Conservation (phyloP, 2,329 filamentous ascomycete species). For the Didymella sp. region DNA sequence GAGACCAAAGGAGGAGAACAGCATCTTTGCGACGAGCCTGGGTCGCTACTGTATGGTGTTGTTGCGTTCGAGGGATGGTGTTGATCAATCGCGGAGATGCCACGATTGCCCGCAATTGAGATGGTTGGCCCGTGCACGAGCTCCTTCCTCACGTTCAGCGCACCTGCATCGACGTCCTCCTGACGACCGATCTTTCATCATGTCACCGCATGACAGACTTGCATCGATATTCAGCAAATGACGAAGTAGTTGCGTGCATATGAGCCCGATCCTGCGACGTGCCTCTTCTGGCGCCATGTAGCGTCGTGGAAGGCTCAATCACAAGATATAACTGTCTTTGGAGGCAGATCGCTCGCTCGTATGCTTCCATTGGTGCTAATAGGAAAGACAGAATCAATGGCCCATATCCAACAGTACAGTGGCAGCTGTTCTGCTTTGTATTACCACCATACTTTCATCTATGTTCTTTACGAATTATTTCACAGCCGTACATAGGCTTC, state of each 20-base stretch:
- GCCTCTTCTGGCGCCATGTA: background rate
- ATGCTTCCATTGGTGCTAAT: background rate
- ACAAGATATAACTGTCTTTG: background rate
- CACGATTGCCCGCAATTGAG: slow-evolving; percentile 38
- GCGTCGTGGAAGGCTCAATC: too few relatives aligned
- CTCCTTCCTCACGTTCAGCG: background rate
- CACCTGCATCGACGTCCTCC: background rate
- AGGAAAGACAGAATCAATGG: too few relatives aligned
- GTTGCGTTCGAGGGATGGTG: slow-evolving; percentile 15
- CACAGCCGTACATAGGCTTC: background rate
- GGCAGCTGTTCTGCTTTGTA: too few relatives aligned
- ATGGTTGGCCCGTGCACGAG: background rate
- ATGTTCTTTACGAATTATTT: background rate
- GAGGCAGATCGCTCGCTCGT: background rate
- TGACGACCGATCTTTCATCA: background rate
- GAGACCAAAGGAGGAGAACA: slow-evolving; percentile 47
- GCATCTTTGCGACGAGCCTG: slow-evolving; percentile 37
- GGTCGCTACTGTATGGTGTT: slow-evolving; percentile 20
- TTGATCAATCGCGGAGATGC: slow-evolving; percentile 34
- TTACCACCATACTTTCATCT: background rate
- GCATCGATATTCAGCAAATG: background rate
- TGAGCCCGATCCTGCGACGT: background rate
- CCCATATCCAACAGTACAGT: background rate
- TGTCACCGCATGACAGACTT: background rate
- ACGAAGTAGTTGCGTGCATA: background rate